Base-by-base conservation (phyloP, 2,329 filamentous ascomycete species). In the Metarhizium humberi region DNA sequence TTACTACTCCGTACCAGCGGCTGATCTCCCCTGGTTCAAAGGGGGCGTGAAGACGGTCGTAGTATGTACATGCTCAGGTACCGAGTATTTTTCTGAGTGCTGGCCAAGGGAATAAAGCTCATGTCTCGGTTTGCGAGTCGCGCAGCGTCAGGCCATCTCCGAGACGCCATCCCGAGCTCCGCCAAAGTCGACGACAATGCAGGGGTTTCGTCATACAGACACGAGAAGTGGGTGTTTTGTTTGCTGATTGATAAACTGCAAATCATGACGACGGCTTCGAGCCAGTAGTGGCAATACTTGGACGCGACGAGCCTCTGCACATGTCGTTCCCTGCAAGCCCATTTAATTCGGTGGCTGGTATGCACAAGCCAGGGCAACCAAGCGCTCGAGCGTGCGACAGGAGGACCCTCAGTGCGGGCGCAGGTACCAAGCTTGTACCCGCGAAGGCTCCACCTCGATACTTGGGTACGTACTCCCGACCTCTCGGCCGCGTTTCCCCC, bases 241-340 rank as follows among this genome's bases (percentile, higher is more conserved):
- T 64, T 67, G 63, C 65, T 69, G 65, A 67, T 68, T 67, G 66
- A 69, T 66, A 65, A 64, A 38, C 52, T 47, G 51, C 38, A 16
- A 47, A 55, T 60, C 54, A 56, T 58, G 53, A 63, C 55, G 4
- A 25, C 25, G 25, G 25, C 25, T 25, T 25, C n/a, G 10, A 42
- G n/a, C 40, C 40, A 42, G 32, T 13, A 42, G 14, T 42, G 51
- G 55, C 5, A 51, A 50, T 45, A 63, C 63, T 56, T 61, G 18
- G 55, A 57, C 61, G 61, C 61, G 62, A 63, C 57, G 30, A 14
- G 42, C 20, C 32, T 40, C 10, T 57, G 61, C 60, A 64, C 63
- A 60, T 59, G 61, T 64, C 54, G 34, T 50, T 48, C 36, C 36
- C 53, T 50, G 54, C 8, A 25, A 25, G 18, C 13, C 25, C 29